Evolutionary conservation across 768 basidiomycete species (phyloP).

Genomic region (Termitomyces sp.): DNA sequence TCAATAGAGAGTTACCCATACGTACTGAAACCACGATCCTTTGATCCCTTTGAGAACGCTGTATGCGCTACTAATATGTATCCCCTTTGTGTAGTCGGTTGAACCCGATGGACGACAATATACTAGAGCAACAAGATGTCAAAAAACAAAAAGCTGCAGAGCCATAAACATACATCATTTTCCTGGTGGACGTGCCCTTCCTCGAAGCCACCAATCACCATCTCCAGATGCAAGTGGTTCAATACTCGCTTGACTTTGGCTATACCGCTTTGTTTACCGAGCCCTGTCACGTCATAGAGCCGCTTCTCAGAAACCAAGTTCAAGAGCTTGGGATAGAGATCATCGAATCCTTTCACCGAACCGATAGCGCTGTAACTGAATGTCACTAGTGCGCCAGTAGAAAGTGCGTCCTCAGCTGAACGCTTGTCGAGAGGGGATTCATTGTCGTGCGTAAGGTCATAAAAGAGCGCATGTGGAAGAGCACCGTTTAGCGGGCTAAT

Average conservation of each 20-base stretch:
- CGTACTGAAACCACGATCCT: constrained; percentile 78
- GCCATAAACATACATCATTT: constrained; percentile 65
- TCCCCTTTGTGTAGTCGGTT: constrained; percentile 86
- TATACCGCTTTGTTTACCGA: constrained; percentile 53
- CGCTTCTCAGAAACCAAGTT: constrained; percentile 84
- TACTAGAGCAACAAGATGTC: constrained; percentile 48
- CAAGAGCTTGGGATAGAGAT: constrained; percentile 91
- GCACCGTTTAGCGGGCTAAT: constrained; percentile 84
- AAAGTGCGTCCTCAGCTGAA: constrained; percentile 91
- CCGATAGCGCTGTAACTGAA: constrained; percentile 88
- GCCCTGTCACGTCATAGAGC: constrained; percentile 64
- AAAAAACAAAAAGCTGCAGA: not conserved
- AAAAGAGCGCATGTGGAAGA: constrained; percentile 86
- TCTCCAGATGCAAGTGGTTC: constrained; percentile 87
- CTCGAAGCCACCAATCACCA: constrained; percentile 79
- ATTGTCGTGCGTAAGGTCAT: constrained; percentile 97
- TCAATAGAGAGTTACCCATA: constrained; percentile 3
- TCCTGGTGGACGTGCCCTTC: constrained; percentile 98
- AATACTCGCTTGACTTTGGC: constrained; percentile 62
- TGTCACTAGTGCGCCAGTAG: constrained; percentile 87
- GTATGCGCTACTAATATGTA: constrained; percentile 91
- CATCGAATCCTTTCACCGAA: constrained; percentile 96
- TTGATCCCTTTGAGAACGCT: constrained; percentile 80
- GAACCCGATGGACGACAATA: constrained; percentile 88
- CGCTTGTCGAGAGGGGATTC: constrained; percentile 88